Percentiles rank a stretch among this genome's conserved stretches.
These are phyloP conservation scores for Amanita phalloides DNA, from an alignment of 768 basidiomycete genomes.

Conservation along the genomic window DNA sequence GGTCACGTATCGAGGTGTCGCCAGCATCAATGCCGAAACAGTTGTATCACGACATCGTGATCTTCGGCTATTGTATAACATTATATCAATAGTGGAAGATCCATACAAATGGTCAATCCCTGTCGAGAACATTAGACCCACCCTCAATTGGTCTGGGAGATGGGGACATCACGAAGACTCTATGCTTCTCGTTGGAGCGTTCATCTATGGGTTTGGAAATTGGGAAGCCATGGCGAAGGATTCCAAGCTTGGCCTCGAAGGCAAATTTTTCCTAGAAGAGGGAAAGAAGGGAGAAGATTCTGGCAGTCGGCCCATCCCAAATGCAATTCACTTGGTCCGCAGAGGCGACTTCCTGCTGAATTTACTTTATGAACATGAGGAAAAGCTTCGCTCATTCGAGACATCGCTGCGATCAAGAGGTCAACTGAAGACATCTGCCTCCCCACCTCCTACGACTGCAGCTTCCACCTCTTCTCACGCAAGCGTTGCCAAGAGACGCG, in stretches of 20 bases:
- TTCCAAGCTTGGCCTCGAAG: constrained; percentile 65
- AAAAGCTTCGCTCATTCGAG: constrained; percentile 85
- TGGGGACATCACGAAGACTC: constrained; percentile 93
- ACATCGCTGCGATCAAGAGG: constrained; percentile 64
- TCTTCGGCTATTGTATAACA: constrained; percentile 77
- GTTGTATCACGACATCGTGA: constrained; percentile 84
- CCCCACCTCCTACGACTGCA: constrained; percentile 64
- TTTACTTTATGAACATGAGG: constrained; percentile 77
- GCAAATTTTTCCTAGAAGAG: constrained; percentile 97
- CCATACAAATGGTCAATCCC: constrained; percentile 81
- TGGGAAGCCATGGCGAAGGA: constrained; percentile 97
- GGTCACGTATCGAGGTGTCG: constrained; percentile 79
- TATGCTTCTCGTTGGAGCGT: constrained; percentile 91
- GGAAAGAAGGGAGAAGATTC: constrained; percentile 89
- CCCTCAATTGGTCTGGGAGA: constrained; percentile 92
- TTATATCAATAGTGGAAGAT: constrained; percentile 65
- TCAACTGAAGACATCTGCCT: constrained; percentile 59
- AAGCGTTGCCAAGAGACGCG: constrained; percentile 59
- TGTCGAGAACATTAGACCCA: constrained; percentile 87
- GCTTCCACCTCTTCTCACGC: constrained; percentile 58
- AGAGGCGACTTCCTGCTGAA: constrained; percentile 90
- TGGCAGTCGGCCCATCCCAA: constrained; percentile 82
- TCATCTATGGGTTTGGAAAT: constrained; percentile 86
- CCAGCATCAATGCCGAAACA: constrained; percentile 96
- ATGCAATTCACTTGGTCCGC: constrained; percentile 95